A percentile compares a stretch with the other conserved stretches of the same genome.
phyloP scores from a whole-genome alignment of 352 stramenopile species.

The Blastocystis sp. region DNA sequence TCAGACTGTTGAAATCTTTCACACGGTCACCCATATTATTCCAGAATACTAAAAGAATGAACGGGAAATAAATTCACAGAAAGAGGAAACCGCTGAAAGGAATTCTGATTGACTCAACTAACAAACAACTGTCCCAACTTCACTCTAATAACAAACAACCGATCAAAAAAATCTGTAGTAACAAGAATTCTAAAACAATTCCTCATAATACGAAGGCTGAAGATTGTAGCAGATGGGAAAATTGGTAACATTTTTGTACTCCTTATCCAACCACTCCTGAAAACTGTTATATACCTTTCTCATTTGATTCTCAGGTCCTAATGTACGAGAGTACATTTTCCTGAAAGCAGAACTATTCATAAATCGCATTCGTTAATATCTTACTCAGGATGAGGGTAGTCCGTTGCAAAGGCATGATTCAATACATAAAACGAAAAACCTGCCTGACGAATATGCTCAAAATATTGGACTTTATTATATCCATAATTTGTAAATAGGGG shows the following conservation, averaged over 20 bases:
- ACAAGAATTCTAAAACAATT: conserved; percentile 35
- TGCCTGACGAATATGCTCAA: conserved; percentile 52
- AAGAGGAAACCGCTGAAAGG: neutral
- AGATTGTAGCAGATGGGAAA: conserved; percentile 13
- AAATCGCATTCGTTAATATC: neutral
- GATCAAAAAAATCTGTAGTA: neutral
- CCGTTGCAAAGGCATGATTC: conserved; percentile 57
- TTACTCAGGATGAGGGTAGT: conserved; percentile 58
- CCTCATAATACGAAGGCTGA: conserved; percentile 54
- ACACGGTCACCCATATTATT: conserved; percentile 59
- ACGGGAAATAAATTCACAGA: conserved; percentile 21
- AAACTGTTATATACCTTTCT: neutral
- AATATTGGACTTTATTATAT: conserved; percentile 64
- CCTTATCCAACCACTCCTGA: neutral
- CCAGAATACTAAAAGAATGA: neutral
- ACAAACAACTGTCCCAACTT: too few relatives aligned
- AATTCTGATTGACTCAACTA: neutral
- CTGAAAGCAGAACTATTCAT: conserved; percentile 20
- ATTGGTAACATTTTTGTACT: neutral
- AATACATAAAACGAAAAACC: conserved; percentile 67
- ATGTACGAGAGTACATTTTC: neutral
- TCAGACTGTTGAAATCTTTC: conserved; percentile 44
- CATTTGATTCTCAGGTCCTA: neutral
- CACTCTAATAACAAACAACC: neutral
- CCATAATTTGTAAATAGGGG: conserved; percentile 40